These are phyloP conservation scores for Pneumocystis carinii DNA, from an alignment of 1,139 yeast genomes.

Conservation along the genomic window DNA sequence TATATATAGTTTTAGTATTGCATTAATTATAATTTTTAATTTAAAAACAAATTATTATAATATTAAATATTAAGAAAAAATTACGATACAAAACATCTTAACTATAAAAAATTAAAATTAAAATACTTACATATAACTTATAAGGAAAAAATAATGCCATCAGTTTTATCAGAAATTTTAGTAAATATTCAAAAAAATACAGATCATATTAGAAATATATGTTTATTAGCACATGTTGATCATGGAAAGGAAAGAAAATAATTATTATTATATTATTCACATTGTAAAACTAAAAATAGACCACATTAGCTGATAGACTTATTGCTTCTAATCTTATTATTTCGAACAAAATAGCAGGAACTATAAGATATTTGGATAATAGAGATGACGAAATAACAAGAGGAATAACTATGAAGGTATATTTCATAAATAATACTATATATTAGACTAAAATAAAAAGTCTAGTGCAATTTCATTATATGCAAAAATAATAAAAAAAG, in stretches of 20 bases:
- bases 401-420: constrained; percentile 86
- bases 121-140: not conserved
- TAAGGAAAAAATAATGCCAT: constrained; percentile 15
- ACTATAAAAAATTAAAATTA: not conserved
- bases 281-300: constrained; percentile 27
- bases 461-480: constrained; percentile 6
- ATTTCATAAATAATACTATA: constrained; percentile 68
- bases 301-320: constrained; percentile 82
- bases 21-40: too few relatives aligned
- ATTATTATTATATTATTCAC: not conserved
- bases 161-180: constrained; percentile 45
- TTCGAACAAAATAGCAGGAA: constrained; percentile 89
- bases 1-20: too few relatives aligned
- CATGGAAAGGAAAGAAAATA: constrained; percentile 45
- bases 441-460: constrained; percentile 12
- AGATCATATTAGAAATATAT: constrained; percentile 63
- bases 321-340: constrained; percentile 93
- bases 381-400: constrained; percentile 76
- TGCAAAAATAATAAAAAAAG: not conserved
- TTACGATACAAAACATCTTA: not conserved
- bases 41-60: too few relatives aligned
- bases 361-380: constrained; percentile 80
- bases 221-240: constrained; percentile 95
- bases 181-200: constrained; percentile 56
- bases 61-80: too few relatives aligned